These are phyloP conservation scores for Fusarium lateritium DNA, from an alignment of 2,329 filamentous ascomycete genomes.

Conservation along the genomic window DNA sequence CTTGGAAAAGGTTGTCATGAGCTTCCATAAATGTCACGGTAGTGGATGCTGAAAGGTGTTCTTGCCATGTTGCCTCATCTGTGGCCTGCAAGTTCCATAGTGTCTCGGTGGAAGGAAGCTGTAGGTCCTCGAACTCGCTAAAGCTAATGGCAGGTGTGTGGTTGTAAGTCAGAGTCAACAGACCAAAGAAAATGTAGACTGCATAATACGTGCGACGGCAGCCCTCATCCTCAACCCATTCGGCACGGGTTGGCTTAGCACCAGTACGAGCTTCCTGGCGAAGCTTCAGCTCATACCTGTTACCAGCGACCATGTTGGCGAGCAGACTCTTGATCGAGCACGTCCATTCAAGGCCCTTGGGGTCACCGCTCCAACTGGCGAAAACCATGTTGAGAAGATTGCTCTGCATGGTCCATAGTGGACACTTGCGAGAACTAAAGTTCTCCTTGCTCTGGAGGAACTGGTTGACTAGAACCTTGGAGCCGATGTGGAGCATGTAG, in stretches of 20 bases:
- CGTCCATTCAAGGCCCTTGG: conserved; percentile 97
- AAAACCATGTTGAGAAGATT: conserved; percentile 99
- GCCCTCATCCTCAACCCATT: conserved; percentile 98
- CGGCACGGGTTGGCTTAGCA: conserved; percentile 80
- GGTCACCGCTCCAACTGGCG: conserved; percentile 98
- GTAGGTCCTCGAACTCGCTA: conserved; percentile 95
- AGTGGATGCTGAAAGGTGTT: conserved; percentile 78
- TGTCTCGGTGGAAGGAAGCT: conserved; percentile 92
- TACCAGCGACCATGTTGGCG: conserved; percentile 98
- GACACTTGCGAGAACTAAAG: conserved; percentile 97
- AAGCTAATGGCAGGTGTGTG: conserved; percentile 98
- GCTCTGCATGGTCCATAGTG: conserved; percentile 98
- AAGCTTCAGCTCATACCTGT: conserved; percentile 95
- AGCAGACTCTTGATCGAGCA: conserved; percentile 98
- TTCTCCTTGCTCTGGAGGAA: conserved; percentile 99
- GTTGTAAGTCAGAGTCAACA: conserved; percentile 95
- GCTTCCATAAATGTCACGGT: conserved; percentile 92
- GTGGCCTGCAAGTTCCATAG: conserved; percentile 89
- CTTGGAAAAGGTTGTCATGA: conserved; percentile 95
- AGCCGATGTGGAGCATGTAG: conserved; percentile 96
- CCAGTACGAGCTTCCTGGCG: conserved; percentile 89
- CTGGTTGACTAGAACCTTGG: conserved; percentile 96
- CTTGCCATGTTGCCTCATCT: conserved; percentile 88
- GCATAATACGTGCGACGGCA: conserved; percentile 98
- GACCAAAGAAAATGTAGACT: conserved; percentile 98